Percentiles rank a stretch among this genome's conserved stretches.
Evolutionary conservation across 768 basidiomycete species (phyloP).

Genomic region (Flagelloscypha sp.): DNA sequence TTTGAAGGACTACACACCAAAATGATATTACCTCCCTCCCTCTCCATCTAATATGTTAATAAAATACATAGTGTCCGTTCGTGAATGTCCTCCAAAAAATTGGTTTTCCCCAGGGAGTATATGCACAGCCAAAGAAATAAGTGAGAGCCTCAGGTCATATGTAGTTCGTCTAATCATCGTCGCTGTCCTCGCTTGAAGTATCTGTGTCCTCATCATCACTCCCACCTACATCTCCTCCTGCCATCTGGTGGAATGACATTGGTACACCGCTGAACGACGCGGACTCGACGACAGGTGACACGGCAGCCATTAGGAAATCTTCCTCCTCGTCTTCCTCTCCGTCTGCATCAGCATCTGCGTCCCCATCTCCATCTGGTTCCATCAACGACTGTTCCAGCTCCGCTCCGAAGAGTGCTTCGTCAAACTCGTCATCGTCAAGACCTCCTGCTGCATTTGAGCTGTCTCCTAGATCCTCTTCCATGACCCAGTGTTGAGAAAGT

Average conservation of each 20-base stretch:
- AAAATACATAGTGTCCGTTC: no score
- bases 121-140: no score
- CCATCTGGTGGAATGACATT: conserved; percentile 44
- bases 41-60: no score
- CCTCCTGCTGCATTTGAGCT: conserved; percentile 13
- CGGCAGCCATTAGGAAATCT: conserved; percentile 40
- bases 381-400: conserved; percentile 30
- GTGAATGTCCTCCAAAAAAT: no score
- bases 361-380: conserved; percentile 18
- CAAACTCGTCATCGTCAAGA: conserved; percentile 25
- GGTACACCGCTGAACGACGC: conserved; percentile 23
- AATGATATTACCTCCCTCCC: no score
- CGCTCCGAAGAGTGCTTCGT: conserved; percentile 29
- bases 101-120: no score
- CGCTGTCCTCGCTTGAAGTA: conserved; percentile 21
- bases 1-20: no score
- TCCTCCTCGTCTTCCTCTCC: conserved; percentile 35
- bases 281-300: conserved; percentile 26
- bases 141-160: no score
- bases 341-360: conserved; percentile 9
- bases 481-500: no score
- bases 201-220: conserved; percentile 30
- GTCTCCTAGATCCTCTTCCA: conserved; percentile 18
- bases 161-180: no score
- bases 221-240: conserved; percentile 26